These are phyloP conservation scores for Boletus pseudo-olivaceus DNA, from an alignment of 768 basidiomycete genomes.

Conservation along the genomic window DNA sequence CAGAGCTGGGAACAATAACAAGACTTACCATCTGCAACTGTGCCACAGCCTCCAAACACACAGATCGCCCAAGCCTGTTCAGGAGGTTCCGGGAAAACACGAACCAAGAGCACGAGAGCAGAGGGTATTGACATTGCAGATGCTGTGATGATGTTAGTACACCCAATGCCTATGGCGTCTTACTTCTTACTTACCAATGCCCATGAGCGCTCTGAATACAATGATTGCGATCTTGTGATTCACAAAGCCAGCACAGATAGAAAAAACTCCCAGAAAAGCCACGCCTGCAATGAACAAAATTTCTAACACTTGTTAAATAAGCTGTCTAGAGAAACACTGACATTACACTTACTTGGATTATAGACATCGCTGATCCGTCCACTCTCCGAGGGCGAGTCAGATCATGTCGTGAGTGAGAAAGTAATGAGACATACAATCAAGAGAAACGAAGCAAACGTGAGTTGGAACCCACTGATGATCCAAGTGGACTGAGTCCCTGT, in stretches of 20 bases:
- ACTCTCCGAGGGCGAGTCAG: conserved; percentile 18
- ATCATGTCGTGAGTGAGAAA: background rate
- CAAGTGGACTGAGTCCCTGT: conserved; percentile 23
- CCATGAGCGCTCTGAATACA: conserved; percentile 49
- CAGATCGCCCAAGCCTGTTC: conserved; percentile 48
- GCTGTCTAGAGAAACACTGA: conserved; percentile 20
- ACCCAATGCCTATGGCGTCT: background rate
- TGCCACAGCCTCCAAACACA: conserved; percentile 44
- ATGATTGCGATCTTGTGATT: conserved; percentile 45
- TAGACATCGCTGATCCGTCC: conserved; percentile 27
- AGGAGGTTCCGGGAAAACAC: conserved; percentile 44
- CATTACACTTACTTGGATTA: conserved; percentile 27
- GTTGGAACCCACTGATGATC: conserved; percentile 42
- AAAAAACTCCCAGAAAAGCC: conserved; percentile 39
- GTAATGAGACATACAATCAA: conserved; percentile 16
- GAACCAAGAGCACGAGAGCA: conserved; percentile 47
- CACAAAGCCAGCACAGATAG: conserved; percentile 46
- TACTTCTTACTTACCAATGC: conserved; percentile 37
- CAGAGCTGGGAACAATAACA: background rate
- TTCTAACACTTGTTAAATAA: conserved; percentile 36
- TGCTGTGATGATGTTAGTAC: conserved; percentile 25
- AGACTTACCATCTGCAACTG: conserved; percentile 40
- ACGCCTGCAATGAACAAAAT: conserved; percentile 42
- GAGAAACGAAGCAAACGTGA: conserved; percentile 45
- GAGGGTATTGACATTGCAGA: conserved; percentile 52